A percentile compares a stretch with the other conserved stretches of the same genome.
These are phyloP conservation scores for Barnettozyma wickerhamii DNA, from an alignment of 805 yeast species.

Conservation along the genomic window DNA sequence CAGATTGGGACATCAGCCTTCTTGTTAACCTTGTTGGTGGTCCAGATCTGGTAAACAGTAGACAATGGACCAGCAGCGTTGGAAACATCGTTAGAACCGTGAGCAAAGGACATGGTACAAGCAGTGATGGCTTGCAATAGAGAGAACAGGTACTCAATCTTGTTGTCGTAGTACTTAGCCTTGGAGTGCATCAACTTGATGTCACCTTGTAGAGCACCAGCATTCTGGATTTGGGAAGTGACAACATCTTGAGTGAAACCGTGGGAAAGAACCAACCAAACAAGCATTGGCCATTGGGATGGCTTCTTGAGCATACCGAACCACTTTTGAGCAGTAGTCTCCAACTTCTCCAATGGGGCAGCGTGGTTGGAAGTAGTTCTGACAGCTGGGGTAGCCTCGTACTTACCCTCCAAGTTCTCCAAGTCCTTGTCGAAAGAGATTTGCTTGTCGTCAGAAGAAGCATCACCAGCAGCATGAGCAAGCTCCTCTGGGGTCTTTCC, in stretches of 20 bases:
- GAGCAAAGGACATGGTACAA: slow-evolving; percentile 76
- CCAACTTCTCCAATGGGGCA: slow-evolving; percentile 23
- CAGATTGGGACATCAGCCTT: slow-evolving; percentile 65
- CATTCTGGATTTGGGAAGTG: slow-evolving; percentile 35
- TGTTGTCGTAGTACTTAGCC: slow-evolving; percentile 66
- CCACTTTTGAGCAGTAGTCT: slow-evolving; percentile 36
- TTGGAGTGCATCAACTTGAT: slow-evolving; percentile 47
- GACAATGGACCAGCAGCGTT: slow-evolving; percentile 76
- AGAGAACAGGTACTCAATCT: slow-evolving; percentile 63
- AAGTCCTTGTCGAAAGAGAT: slow-evolving; percentile 20
- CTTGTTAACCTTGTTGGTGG: slow-evolving; percentile 35
- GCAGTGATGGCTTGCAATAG: slow-evolving; percentile 70
- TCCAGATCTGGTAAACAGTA: slow-evolving; percentile 61
- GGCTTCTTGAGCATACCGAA: slow-evolving; percentile 41
- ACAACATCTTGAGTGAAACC: slow-evolving; percentile 68
- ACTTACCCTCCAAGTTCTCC: slow-evolving; percentile 19
- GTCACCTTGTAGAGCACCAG: slow-evolving; percentile 40
- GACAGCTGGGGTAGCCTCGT: slow-evolving; percentile 6
- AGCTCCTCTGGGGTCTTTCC: slow-evolving; percentile 7
- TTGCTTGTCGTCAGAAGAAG: slow-evolving; percentile 21
- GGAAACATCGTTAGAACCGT: slow-evolving; percentile 76
- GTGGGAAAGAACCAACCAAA: slow-evolving; percentile 46
- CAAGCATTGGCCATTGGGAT: slow-evolving; percentile 47
- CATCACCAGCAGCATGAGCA: slow-evolving; percentile 11
- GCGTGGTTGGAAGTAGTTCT: not conserved